Percentiles rank a stretch among this genome's conserved stretches.
phyloP scores from a whole-genome alignment of 495 filamentous ascomycete species.

The Astrothelium macrocarpum region DNA sequence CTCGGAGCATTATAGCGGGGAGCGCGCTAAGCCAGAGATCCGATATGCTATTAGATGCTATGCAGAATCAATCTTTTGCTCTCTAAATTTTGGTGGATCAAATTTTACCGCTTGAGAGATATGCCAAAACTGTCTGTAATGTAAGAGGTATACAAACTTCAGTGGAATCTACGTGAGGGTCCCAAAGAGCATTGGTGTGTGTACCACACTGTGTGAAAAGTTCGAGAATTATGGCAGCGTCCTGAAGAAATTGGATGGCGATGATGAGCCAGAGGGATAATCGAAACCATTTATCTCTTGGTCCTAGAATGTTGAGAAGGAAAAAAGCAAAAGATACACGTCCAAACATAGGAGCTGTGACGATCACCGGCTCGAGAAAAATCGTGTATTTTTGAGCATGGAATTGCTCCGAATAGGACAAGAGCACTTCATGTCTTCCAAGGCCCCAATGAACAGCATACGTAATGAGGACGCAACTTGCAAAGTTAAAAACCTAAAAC shows the following conservation, averaged over 20 bases:
- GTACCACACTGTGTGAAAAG: neutral
- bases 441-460: conserved; percentile 1
- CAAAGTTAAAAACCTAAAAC: neutral
- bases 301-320: neutral
- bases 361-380: conserved; percentile 1
- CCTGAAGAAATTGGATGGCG: neutral
- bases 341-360: neutral
- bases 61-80: neutral
- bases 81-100: neutral
- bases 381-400: neutral
- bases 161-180: neutral
- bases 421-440: conserved; percentile 1
- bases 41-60: neutral
- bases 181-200: neutral
- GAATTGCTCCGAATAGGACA: neutral
- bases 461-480: neutral
- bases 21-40: conserved; percentile 3
- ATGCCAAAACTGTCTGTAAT: neutral
- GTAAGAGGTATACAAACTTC: neutral
- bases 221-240: neutral
- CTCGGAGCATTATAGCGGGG: neutral
- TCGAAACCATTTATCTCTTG: neutral
- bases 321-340: neutral
- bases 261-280: neutral
- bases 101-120: neutral